Evolutionary conservation across 1,284 basidiomycete genomes (phyloP).

Genomic region (Rhodotorula glutinis): DNA sequence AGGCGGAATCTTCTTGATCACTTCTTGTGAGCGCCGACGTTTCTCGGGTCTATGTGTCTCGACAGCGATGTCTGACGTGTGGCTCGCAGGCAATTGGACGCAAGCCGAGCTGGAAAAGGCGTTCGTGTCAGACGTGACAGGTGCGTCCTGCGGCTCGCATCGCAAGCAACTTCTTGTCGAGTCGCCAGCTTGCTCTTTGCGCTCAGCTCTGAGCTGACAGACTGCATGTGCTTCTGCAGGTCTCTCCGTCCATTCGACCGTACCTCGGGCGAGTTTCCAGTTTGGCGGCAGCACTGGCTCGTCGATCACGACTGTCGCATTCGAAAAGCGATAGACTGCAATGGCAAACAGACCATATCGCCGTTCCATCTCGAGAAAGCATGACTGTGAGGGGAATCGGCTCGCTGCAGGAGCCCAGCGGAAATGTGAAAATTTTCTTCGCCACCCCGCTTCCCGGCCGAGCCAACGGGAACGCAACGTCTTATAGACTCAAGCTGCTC

Average conservation of each 20-base stretch:
- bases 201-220: no score
- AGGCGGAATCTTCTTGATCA: conserved; percentile 75
- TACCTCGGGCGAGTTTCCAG: conserved; percentile 66
- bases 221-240: conserved; percentile 16
- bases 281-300: conserved; percentile 75
- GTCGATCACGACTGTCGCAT: conserved; percentile 68
- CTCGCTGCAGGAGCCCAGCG: no score
- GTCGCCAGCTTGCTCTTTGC: no score
- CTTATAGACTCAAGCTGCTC: no score
- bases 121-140: conserved; percentile 58
- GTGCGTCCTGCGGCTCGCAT: conserved; percentile 41
- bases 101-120: conserved; percentile 66
- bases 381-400: no score
- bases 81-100: conserved; percentile 82
- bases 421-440: background rate
- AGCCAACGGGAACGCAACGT: no score
- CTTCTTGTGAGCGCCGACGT: conserved; percentile 58
- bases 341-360: no score
- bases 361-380: no score
- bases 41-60: background rate
- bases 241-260: conserved; percentile 57
- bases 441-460: background rate
- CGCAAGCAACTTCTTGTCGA: no score
- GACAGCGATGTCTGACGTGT: no score
- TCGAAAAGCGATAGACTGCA: conserved; percentile 53